phyloP scores from a whole-genome alignment of 2,329 filamentous ascomycete genomes.

The Cladophialophora chaetospira region DNA sequence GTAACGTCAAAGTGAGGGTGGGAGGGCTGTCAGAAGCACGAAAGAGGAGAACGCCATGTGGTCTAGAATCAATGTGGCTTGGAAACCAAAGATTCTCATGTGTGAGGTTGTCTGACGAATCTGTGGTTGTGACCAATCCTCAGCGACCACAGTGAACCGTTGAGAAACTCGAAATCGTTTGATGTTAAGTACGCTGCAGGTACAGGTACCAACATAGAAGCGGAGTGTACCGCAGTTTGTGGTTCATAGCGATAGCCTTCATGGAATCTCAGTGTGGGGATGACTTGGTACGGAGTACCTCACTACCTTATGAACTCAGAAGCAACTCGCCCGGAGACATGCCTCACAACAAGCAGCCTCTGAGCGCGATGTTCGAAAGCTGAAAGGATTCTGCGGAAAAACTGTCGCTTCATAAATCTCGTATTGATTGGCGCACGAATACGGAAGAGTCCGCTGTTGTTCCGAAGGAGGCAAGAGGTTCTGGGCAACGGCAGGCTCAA shows the following conservation, averaged over 20 bases:
- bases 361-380: not conserved
- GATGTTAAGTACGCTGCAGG: no score
- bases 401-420: not conserved
- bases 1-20: not conserved
- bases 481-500: not conserved
- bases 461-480: not conserved
- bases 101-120: not conserved
- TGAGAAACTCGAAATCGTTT: no score
- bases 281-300: no score
- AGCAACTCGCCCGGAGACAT: no score
- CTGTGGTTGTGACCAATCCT: not conserved
- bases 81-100: not conserved
- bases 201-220: no score
- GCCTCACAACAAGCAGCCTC: no score
- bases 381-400: not conserved
- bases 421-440: not conserved
- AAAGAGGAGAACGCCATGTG: not conserved
- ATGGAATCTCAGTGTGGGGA: no score
- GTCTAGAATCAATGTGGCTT: not conserved
- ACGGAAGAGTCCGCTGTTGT: not conserved
- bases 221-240: no score
- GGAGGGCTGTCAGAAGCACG: not conserved
- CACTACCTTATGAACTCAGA: no score
- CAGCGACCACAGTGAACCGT: no score
- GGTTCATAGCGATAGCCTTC: no score